Evolutionary conservation across 345 rosid species (phyloP).

Genomic region (Eucalyptus urophylla): DNA sequence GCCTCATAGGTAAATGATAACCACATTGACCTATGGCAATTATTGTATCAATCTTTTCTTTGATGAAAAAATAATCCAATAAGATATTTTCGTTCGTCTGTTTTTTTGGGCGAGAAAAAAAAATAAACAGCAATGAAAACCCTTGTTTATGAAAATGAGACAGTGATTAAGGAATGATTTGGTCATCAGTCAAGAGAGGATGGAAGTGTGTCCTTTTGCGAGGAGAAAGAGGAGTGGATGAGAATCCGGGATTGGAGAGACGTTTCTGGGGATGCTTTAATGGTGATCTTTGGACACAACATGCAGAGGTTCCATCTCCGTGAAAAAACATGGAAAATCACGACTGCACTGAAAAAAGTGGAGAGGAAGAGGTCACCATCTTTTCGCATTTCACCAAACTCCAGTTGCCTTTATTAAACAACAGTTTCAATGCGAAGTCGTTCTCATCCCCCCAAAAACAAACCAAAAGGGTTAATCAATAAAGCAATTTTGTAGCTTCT

Average conservation of each 20-base stretch:
- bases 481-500: not conserved
- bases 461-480: not conserved
- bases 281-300: not conserved
- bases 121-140: not conserved
- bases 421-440: not conserved
- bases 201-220: not conserved
- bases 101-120: not conserved
- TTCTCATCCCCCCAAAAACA: not conserved
- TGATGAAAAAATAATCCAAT: not conserved
- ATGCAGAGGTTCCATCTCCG: not conserved
- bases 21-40: not conserved
- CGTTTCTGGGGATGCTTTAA: not conserved
- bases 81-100: not conserved
- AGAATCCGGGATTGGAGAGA: not conserved
- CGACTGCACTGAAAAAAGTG: not conserved
- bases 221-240: not conserved
- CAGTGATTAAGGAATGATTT: not conserved
- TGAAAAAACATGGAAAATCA: conserved; percentile 1
- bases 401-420: not conserved
- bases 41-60: not conserved
- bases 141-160: not conserved
- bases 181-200: not conserved
- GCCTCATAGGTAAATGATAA: not conserved
- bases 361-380: not conserved
- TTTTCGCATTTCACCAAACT: not conserved